These are phyloP conservation scores for Cyamopsis tetragonoloba DNA, from an alignment of 306 rosid species.

Conservation along the genomic window DNA sequence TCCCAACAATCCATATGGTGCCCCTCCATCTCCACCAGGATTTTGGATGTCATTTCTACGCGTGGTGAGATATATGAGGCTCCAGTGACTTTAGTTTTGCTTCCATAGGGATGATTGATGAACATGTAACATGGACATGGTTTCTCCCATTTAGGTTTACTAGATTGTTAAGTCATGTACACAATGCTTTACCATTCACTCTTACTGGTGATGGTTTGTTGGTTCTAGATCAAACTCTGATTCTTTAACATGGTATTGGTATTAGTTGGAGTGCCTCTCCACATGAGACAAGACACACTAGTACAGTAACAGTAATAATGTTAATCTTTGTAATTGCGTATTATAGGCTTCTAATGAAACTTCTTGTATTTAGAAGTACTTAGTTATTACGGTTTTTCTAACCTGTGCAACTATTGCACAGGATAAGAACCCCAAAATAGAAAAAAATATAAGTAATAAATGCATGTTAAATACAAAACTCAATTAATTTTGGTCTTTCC, in stretches of 20 bases:
- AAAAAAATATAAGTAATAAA: no score
- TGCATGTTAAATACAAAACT: no score
- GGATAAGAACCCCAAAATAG: no score
- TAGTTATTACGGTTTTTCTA: no score
- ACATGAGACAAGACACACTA: background rate
- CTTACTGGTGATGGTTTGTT: background rate
- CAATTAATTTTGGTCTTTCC: no score
- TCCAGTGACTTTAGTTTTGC: conserved; percentile 9
- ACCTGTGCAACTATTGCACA: no score
- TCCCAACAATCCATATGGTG: conserved; percentile 86
- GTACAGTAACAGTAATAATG: background rate
- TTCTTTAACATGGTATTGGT: background rate
- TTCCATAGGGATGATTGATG: background rate
- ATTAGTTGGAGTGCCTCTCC: conserved; percentile 9
- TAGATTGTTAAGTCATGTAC: background rate
- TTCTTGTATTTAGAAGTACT: background rate
- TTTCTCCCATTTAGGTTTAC: conserved; percentile 14
- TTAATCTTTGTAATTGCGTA: background rate
- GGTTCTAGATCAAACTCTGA: background rate
- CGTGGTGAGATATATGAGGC: conserved; percentile 62
- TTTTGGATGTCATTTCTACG: conserved; percentile 83
- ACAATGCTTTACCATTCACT: background rate
- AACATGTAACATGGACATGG: background rate
- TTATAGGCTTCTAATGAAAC: background rate
- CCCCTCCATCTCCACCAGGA: conserved; percentile 92